Evolutionary conservation across 2,329 filamentous ascomycete genomes (phyloP).

Genomic region (Aspergillus hiratsukae): DNA sequence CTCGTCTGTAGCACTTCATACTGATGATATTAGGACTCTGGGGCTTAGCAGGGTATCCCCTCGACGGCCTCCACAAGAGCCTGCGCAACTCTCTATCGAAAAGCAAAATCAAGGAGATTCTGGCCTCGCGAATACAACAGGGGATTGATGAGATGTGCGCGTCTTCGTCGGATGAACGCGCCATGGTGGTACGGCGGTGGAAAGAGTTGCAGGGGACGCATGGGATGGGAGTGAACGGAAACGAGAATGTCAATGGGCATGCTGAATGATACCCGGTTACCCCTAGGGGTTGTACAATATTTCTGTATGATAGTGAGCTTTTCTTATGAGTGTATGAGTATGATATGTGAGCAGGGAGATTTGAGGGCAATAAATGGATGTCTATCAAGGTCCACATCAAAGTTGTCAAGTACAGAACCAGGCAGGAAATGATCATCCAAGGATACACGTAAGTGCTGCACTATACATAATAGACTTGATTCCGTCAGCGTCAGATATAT

Average conservation of each 20-base stretch:
- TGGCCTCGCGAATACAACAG: conserved; percentile 23
- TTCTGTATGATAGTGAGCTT: background rate
- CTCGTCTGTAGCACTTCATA: background rate
- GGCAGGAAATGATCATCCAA: too few relatives aligned
- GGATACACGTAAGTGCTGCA: too few relatives aligned
- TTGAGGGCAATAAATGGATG: background rate
- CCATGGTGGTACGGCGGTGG: conserved; percentile 18
- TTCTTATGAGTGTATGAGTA: background rate
- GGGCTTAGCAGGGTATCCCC: conserved; percentile 28
- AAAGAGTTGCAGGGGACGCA: conserved; percentile 5
- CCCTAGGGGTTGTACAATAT: background rate
- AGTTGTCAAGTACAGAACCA: background rate
- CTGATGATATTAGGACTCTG: conserved; percentile 19
- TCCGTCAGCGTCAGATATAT: too few relatives aligned
- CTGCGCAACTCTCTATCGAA: conserved; percentile 24
- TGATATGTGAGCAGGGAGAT: background rate
- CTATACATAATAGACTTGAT: too few relatives aligned
- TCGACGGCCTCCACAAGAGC: conserved; percentile 28
- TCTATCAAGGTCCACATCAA: background rate
- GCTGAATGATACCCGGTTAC: background rate
- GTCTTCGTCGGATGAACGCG: conserved; percentile 18
- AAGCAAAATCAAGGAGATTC: conserved; percentile 24
- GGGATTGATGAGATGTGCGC: conserved; percentile 25
- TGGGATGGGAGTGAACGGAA: background rate
- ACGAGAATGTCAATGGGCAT: background rate